A percentile compares a stretch with the other conserved stretches of the same genome.
phyloP scores from a whole-genome alignment of 306 rosid species.

The Casuarina glauca region DNA sequence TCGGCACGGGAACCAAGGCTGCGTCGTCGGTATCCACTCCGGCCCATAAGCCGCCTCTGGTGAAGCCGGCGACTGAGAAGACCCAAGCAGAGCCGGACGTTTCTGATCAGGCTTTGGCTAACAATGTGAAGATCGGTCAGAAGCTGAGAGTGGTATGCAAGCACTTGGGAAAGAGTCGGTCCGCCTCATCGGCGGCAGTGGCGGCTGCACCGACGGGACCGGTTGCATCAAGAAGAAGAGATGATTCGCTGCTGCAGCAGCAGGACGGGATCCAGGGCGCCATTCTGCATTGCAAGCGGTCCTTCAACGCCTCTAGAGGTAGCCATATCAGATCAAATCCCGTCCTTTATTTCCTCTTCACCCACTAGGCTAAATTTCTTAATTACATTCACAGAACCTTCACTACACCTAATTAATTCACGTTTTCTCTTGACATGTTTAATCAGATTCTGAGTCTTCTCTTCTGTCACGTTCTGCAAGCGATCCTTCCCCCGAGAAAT shows the following conservation, averaged over 20 bases:
- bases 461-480: conserved; percentile 59
- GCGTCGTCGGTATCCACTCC: background rate
- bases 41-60: conserved; percentile 13
- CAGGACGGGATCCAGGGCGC: conserved; percentile 98
- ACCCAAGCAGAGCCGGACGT: conserved; percentile 25
- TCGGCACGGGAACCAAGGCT: conserved; percentile 22
- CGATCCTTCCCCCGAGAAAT: conserved; percentile 50
- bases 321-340: background rate
- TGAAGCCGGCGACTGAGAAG: conserved; percentile 33
- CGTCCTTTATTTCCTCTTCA: background rate
- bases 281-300: conserved; percentile 90
- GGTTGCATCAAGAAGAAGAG: conserved; percentile 56
- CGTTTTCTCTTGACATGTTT: background rate
- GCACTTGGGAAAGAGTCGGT: conserved; percentile 94
- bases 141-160: conserved; percentile 75
- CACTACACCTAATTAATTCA: background rate
- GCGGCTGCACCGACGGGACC: conserved; percentile 58
- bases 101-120: conserved; percentile 22
- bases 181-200: conserved; percentile 86
- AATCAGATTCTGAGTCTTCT: conserved; percentile 55
- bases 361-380: too few relatives aligned
- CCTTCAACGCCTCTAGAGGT: conserved; percentile 89
- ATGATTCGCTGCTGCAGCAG: conserved; percentile 88
- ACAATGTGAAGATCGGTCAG: conserved; percentile 31
- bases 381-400: background rate